phyloP scores from a whole-genome alignment of 2,329 filamentous ascomycete species.

The Colletotrichum godetiae region DNA sequence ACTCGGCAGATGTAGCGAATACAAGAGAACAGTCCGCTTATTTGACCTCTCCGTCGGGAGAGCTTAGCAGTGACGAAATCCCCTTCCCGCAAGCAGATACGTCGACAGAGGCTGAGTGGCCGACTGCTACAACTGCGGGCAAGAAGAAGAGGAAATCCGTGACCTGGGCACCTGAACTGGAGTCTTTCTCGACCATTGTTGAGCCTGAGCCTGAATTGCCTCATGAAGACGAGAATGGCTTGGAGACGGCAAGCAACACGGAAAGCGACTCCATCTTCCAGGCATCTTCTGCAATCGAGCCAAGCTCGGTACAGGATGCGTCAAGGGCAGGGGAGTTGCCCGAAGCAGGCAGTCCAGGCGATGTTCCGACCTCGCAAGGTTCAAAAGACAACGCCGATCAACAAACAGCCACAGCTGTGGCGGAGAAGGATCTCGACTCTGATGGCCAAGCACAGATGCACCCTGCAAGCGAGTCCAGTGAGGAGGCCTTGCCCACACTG shows the following conservation, averaged over 20 bases:
- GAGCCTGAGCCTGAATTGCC: background rate
- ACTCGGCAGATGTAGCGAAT: slow-evolving; percentile 35
- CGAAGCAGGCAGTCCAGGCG: background rate
- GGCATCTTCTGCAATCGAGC: background rate
- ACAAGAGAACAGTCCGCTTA: slow-evolving; percentile 36
- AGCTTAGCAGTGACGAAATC: slow-evolving; percentile 32
- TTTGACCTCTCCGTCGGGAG: slow-evolving; percentile 31
- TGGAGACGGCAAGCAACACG: background rate
- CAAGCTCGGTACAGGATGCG: background rate
- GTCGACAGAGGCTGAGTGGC: slow-evolving; percentile 19
- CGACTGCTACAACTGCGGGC: slow-evolving; percentile 18
- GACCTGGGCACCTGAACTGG: slow-evolving; percentile 30
- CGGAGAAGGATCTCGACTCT: slow-evolving; percentile 20
- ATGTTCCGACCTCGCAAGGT: background rate
- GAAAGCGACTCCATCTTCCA: background rate
- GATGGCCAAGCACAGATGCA: slow-evolving; percentile 19
- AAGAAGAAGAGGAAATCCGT: slow-evolving; percentile 31
- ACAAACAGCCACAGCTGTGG: slow-evolving; percentile 6
- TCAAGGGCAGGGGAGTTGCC: background rate
- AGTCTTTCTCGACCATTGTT: slow-evolving; percentile 2
- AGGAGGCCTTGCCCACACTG: background rate
- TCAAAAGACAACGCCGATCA: background rate
- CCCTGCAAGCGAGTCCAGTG: slow-evolving; percentile 18
- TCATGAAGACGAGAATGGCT: background rate
- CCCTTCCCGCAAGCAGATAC: slow-evolving; percentile 21